Evolutionary conservation across 2,329 filamentous ascomycete genomes (phyloP).

Genomic region (Microsporum ferrugineum): DNA sequence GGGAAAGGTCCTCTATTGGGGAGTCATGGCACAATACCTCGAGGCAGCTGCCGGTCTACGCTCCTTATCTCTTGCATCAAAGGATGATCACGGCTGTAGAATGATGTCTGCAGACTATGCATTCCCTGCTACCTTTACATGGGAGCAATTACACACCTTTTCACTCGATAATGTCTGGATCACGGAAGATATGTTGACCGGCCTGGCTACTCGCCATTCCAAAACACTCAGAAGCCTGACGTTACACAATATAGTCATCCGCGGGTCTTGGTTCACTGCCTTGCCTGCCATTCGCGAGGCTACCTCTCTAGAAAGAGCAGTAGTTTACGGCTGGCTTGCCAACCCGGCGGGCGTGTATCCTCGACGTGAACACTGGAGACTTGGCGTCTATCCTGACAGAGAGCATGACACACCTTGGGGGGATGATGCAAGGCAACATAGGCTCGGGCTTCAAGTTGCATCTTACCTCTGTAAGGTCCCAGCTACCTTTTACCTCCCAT

Average conservation of each 20-base stretch:
- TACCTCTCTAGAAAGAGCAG: neutral
- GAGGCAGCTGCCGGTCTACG: neutral
- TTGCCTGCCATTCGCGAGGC: neutral
- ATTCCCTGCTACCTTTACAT: neutral
- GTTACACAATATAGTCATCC: neutral
- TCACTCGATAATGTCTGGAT: neutral
- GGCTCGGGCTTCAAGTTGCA: neutral
- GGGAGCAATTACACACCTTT: neutral
- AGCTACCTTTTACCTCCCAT: neutral
- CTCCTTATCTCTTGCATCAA: neutral
- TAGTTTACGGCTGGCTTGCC: neutral
- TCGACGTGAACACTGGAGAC: neutral
- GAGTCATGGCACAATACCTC: neutral
- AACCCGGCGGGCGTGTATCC: neutral
- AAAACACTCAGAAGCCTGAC: neutral
- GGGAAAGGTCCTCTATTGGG: neutral
- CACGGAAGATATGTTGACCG: neutral
- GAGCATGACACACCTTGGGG: neutral
- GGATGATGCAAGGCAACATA: neutral
- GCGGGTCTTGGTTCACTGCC: neutral
- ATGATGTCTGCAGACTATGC: neutral
- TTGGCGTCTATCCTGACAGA: slow-evolving; percentile 1
- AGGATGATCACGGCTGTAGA: neutral
- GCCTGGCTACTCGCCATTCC: neutral
- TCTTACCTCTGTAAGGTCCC: neutral